Evolutionary conservation across 495 filamentous ascomycete species (phyloP), one percentile per base, ranked within the genome.

Genomic region (Talaromyces trachyspermus): DNA sequence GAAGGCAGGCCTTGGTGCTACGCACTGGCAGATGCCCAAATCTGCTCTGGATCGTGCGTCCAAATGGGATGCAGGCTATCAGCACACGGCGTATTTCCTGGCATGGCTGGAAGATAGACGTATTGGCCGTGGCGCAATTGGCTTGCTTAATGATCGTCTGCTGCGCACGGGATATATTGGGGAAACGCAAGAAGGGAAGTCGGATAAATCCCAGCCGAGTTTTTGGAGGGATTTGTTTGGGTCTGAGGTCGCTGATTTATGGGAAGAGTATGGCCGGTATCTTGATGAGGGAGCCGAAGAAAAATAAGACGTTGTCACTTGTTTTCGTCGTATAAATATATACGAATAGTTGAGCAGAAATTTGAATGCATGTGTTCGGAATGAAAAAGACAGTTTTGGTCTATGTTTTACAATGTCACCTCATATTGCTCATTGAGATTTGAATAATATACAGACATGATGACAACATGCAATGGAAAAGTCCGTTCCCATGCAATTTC

Each of bases 21-120:
- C 88, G 33, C 89, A 96, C 68, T 98, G 92, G 92, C 81, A 76
- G 53, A 74, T 73, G 3, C 69, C 69, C 6, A 72, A 70, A 24
- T 70, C 58, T 19, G 66, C 72, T 0, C 65, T 64, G 22, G 75
- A 78, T 5, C 50, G 69, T 12, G 44, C 63, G 3, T 42, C 52
- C 10, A 72, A 75, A 11, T 97, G 92, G 92, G 91, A 98, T 66
- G 78, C 74, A 43, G 92, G 92, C 6, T 98, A 98, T 69, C 83
- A 95, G 72, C 77, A 84, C 55, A 98, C 92, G 15, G 92, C 81
- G 4, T 98, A 85, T 61, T 97, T 98, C 58, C 65, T 98, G 43
- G 80, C 92, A 32, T 77, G 72, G 74, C 49, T 77, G 41, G 74
- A 76, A 53, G 62, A 68, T 87, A 84, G 69, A 62, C 88, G 43